Evolutionary conservation across 352 stramenopile species (phyloP), one percentile per base, ranked within the genome.

Genomic region (Globisporangium rhizosaccharum): DNA sequence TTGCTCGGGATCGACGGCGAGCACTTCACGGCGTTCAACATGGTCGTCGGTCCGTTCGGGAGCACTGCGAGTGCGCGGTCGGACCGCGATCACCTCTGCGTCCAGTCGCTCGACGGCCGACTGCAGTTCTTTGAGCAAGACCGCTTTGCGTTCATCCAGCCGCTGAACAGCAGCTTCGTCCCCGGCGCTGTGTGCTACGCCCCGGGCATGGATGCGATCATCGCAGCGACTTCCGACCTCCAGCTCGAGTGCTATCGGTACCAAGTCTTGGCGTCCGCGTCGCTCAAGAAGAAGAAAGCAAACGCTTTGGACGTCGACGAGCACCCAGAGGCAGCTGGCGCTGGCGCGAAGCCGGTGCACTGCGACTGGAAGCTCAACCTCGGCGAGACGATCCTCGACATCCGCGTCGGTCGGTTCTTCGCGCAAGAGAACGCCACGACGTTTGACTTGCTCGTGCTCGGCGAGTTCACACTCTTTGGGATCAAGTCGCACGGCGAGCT

Each of bases 91-190:
- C 83, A 95, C 56, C 62, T 97, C 4, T 92, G 83, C n/a, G 88
- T 97, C 9, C 90, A 97, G 68, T 93, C 84, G 44, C 80, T 97
- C 47, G 90, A 97, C 64, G 87, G 90, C 0, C 74, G 88, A 5
- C 68, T 97, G n/a, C 85, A 96, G 62, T 90, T 97, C 53, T 97
- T 97, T 49, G 88, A 97, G 63, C 90, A 97, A 59, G 89, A 97
- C 49, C 75, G 85, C 2, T 85, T 92, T 63, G 82, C 87, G 2
- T 97, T 97, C 69, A 62, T 92, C 48, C 71, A 93, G 54, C 74
- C 88, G 18, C 68, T 97, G 2, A 89, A 90, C 56, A 81, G 88
- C 53, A 86, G 74, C 51, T 81, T 97, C 44, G 57, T 96, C 0
- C 88, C 90, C 0, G 88, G 88, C 8, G 69, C 85, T 2, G 60